Percentiles rank a stretch among this genome's conserved stretches.
Conservation (phyloP, 2,329 filamentous ascomycete genomes). For the Cadophora luteo-olivacea region DNA sequence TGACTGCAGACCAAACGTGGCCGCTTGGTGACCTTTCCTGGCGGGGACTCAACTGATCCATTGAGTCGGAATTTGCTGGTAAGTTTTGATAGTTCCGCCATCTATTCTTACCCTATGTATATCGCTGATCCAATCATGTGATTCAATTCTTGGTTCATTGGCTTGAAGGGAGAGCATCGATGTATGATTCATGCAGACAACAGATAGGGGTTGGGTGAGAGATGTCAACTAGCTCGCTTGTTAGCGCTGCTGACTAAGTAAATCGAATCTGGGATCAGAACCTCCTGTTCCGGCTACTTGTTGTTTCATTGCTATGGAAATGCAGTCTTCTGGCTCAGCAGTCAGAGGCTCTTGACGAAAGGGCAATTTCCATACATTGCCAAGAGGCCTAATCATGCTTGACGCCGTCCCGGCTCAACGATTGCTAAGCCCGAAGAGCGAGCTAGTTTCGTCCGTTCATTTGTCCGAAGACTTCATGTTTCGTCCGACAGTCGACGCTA, state of each 20-base stretch:
- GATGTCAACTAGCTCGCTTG: background rate
- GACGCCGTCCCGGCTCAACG: background rate
- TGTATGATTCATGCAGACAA: background rate
- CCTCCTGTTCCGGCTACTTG: no score
- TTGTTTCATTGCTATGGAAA: no score
- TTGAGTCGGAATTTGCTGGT: conserved; percentile 27
- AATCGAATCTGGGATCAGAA: no score
- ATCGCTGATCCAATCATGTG: background rate
- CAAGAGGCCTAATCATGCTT: background rate
- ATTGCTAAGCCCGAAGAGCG: background rate
- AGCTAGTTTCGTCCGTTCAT: background rate
- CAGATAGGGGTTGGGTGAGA: background rate
- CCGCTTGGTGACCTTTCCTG: conserved; percentile 23
- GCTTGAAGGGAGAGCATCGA: background rate
- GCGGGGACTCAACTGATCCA: background rate
- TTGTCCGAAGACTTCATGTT: background rate
- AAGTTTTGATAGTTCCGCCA: conserved; percentile 7
- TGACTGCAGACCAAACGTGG: conserved; percentile 29
- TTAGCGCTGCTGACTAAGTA: background rate
- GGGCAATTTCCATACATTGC: background rate
- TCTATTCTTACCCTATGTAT: background rate
- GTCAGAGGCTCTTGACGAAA: no score
- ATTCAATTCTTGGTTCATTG: background rate
- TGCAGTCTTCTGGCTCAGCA: no score
- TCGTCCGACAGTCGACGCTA: background rate